Conservation (phyloP, 805 yeast species). For the Millerago galiae region DNA sequence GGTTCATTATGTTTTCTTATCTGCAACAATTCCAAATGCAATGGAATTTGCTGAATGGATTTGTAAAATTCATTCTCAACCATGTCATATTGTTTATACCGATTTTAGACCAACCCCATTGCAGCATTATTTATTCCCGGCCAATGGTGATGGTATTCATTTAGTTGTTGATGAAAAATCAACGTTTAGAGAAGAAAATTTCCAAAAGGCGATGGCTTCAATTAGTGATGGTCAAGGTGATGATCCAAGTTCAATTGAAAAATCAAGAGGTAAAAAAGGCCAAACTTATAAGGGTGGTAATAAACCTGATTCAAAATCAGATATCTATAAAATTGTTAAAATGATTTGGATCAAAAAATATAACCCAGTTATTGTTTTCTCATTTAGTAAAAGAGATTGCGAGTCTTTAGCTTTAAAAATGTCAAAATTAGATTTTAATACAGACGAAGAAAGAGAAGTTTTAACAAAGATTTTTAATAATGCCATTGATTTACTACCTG, state of each 20-base stretch:
- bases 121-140: slow-evolving; percentile 95
- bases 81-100: slow-evolving; percentile 97
- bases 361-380: slow-evolving; percentile 96
- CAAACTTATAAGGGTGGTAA: slow-evolving; percentile 83
- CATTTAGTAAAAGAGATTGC: slow-evolving; percentile 96
- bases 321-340: slow-evolving; percentile 91
- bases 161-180: slow-evolving; percentile 97
- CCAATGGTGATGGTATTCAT: slow-evolving; percentile 98
- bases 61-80: slow-evolving; percentile 89
- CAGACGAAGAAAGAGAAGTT: slow-evolving; percentile 89
- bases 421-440: slow-evolving; percentile 92
- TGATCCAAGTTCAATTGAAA: slow-evolving; percentile 59
- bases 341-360: slow-evolving; percentile 97
- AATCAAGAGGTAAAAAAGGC: slow-evolving; percentile 64
- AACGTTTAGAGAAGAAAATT: slow-evolving; percentile 91
- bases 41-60: slow-evolving; percentile 99
- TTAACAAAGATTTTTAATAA: slow-evolving; percentile 84
- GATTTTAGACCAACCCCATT: slow-evolving; percentile 98
- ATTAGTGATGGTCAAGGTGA: slow-evolving; percentile 79
- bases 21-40: slow-evolving; percentile 97
- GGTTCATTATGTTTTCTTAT: slow-evolving; percentile 86
- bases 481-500: slow-evolving; percentile 84
- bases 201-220: slow-evolving; percentile 97
- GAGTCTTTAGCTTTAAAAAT: slow-evolving; percentile 89
- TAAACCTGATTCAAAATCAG: slow-evolving; percentile 54